These are phyloP conservation scores for Phytophthora idaei DNA, from an alignment of 352 stramenopile species.

Conservation along the genomic window DNA sequence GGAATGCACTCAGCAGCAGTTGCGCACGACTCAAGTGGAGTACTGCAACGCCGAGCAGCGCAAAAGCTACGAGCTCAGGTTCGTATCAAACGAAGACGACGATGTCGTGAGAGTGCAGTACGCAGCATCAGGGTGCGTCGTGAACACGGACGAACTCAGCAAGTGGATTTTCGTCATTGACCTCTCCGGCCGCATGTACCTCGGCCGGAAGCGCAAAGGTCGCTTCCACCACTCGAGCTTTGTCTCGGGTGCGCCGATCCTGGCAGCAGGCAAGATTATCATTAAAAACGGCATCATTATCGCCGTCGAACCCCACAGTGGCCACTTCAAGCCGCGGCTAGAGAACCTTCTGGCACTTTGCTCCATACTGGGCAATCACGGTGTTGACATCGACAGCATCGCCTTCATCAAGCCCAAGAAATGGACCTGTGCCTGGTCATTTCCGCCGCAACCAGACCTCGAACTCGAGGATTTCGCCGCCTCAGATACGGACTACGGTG, in stretches of 20 bases:
- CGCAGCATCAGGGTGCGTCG: constrained; percentile 33
- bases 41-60: constrained; percentile 58
- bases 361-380: constrained; percentile 38
- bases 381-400: constrained; percentile 49
- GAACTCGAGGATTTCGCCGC: constrained; percentile 49
- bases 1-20: constrained; percentile 52
- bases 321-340: constrained; percentile 73
- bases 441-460: constrained; percentile 36
- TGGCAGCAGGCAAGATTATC: constrained; percentile 71
- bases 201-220: constrained; percentile 77
- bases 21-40: constrained; percentile 52
- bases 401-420: constrained; percentile 75
- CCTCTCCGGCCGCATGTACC: constrained; percentile 46
- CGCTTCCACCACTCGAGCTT: constrained; percentile 85
- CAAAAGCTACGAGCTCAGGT: constrained; percentile 51
- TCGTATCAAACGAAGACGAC: constrained; percentile 19
- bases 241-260: constrained; percentile 61
- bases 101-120: constrained; percentile 36
- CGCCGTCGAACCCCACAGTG: constrained; percentile 74
- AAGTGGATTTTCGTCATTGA: constrained; percentile 87
- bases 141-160: constrained; percentile 63
- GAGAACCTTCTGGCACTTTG: constrained; percentile 55
- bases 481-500: constrained; percentile 54
- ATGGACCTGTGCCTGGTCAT: constrained; percentile 69
- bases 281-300: constrained; percentile 60